Evolutionary conservation across 2,329 filamentous ascomycete species (phyloP).

Genomic region (Penicillium concentricum): DNA sequence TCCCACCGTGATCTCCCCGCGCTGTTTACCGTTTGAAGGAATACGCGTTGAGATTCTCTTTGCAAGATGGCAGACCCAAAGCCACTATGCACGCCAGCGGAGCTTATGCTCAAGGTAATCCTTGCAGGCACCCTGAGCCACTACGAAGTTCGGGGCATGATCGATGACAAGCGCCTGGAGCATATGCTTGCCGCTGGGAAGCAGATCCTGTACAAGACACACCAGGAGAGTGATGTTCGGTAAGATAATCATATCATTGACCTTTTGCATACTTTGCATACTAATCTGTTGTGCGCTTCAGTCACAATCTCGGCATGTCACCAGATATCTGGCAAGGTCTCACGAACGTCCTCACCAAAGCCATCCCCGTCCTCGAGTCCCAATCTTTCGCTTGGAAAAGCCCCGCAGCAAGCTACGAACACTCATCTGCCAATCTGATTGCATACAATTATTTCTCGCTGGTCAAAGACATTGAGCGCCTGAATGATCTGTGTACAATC

Average conservation of each 20-base stretch:
- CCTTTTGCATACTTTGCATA: not conserved
- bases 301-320: slow-evolving; percentile 58
- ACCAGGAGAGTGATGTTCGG: slow-evolving; percentile 56
- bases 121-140: slow-evolving; percentile 53
- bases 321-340: slow-evolving; percentile 61
- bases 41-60: not conserved
- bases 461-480: slow-evolving; percentile 61
- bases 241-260: slow-evolving; percentile 23
- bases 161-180: slow-evolving; percentile 59
- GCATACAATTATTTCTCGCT: slow-evolving; percentile 58
- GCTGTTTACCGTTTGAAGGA: not conserved
- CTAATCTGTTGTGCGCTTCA: slow-evolving; percentile 22
- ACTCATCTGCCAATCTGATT: slow-evolving; percentile 60
- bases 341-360: slow-evolving; percentile 56
- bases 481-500: slow-evolving; percentile 63
- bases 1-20: slow-evolving; percentile 5
- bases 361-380: slow-evolving; percentile 60
- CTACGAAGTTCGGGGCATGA: slow-evolving; percentile 60
- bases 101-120: slow-evolving; percentile 50
- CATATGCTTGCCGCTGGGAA: slow-evolving; percentile 60
- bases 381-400: slow-evolving; percentile 63
- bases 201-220: slow-evolving; percentile 58
- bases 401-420: slow-evolving; percentile 57
- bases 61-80: slow-evolving; percentile 35
- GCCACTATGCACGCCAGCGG: slow-evolving; percentile 46